Evolutionary conservation across 1,284 basidiomycete species (phyloP).

Genomic region (Fomitopsis schrenkii): DNA sequence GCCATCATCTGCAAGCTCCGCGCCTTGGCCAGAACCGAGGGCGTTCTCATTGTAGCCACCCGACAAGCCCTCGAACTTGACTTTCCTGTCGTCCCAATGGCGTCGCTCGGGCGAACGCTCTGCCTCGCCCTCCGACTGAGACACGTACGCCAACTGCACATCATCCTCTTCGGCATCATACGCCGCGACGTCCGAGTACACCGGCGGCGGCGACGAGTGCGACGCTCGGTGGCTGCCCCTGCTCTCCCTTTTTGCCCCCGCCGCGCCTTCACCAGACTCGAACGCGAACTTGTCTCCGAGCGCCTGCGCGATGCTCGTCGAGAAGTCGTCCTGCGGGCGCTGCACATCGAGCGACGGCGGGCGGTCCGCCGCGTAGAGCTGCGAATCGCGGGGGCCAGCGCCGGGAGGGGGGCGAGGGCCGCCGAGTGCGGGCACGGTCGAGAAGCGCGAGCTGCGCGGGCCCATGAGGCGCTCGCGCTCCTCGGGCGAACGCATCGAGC

Average conservation of each 20-base stretch:
- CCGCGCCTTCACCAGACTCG: background rate
- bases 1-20: conserved; percentile 2
- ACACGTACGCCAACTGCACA: conserved; percentile 40
- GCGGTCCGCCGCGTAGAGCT: conserved; percentile 21
- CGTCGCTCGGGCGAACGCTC: conserved; percentile 8
- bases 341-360: conserved; percentile 27
- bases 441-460: conserved; percentile 39
- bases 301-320: conserved; percentile 48
- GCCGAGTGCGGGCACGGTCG: conserved; percentile 48
- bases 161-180: conserved; percentile 18
- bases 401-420: conserved; percentile 19
- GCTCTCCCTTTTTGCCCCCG: background rate
- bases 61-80: conserved; percentile 20
- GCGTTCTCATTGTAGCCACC: conserved; percentile 17
- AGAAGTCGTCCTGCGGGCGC: conserved; percentile 39
- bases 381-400: conserved; percentile 6
- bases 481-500: conserved; percentile 16
- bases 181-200: conserved; percentile 29
- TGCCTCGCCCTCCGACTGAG: conserved; percentile 21
- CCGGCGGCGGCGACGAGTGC: conserved; percentile 21
- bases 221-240: background rate
- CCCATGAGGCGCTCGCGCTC: conserved; percentile 10
- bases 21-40: conserved; percentile 6
- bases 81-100: conserved; percentile 18
- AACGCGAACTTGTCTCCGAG: conserved; percentile 26